A percentile compares a stretch with the other conserved stretches of the same genome.
phyloP scores from a whole-genome alignment of 345 rosid genomes.

The Salix exigua region DNA sequence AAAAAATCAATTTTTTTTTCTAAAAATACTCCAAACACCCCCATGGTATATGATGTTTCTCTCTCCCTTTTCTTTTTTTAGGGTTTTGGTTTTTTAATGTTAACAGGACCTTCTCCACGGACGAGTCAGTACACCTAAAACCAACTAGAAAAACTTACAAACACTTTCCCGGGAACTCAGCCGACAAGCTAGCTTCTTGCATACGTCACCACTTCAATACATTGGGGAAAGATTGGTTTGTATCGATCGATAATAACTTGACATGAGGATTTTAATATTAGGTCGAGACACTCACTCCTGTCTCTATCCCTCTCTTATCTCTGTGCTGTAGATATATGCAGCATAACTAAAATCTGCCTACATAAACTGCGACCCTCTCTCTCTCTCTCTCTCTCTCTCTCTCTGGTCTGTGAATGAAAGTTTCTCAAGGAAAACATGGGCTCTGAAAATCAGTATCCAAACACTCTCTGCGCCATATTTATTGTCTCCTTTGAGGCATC shows the following conservation, averaged over 20 bases:
- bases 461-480: conserved; percentile 21
- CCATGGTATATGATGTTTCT: neutral
- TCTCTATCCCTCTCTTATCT: neutral
- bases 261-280: neutral
- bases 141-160: neutral
- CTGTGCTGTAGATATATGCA: neutral
- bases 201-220: neutral
- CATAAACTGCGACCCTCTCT: neutral
- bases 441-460: conserved; percentile 6
- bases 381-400: neutral
- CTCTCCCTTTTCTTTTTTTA: neutral
- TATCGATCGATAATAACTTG: neutral
- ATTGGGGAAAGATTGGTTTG: neutral
- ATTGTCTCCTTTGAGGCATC: conserved; percentile 19
- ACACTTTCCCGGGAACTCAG: neutral
- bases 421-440: conserved; percentile 7
- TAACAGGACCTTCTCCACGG: neutral
- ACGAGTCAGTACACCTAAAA: neutral
- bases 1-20: too few relatives aligned
- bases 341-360: conserved; percentile 3
- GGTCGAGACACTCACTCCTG: neutral
- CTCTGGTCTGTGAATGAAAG: neutral
- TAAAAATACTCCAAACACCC: too few relatives aligned
- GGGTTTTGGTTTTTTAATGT: neutral
- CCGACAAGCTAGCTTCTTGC: neutral